Conservation (phyloP, 2,329 filamentous ascomycete species). For the Pseudogymnoascus sp. region DNA sequence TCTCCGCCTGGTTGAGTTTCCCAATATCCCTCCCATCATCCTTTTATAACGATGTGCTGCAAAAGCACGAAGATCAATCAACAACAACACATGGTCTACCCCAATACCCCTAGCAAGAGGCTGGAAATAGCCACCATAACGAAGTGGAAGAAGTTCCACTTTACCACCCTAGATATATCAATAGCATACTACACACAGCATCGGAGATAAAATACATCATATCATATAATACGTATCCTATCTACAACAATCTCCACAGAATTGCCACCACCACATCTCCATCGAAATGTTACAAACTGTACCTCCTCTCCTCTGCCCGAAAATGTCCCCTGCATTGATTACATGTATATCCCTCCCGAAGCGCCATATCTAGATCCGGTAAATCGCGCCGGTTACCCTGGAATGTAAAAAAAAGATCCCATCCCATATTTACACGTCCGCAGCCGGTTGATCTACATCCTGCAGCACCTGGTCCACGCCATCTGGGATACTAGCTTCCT, state of each 20-base stretch:
- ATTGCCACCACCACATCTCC: neutral
- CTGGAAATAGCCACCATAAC: neutral
- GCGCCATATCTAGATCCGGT: neutral
- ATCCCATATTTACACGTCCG: constrained; percentile 6
- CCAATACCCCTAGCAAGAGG: neutral
- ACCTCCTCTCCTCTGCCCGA: neutral
- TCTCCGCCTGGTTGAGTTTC: neutral
- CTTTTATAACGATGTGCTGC: no score
- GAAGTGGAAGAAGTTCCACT: neutral
- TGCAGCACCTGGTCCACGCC: constrained; percentile 4
- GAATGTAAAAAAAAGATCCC: neutral
- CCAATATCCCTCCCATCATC: neutral
- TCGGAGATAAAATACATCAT: constrained; percentile 3
- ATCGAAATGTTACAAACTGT: neutral
- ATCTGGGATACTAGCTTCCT: constrained; percentile 32
- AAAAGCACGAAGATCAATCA: neutral
- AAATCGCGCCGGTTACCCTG: neutral
- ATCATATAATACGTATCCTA: constrained; percentile 4
- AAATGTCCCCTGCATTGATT: neutral
- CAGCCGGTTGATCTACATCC: constrained; percentile 9
- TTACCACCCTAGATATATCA: neutral
- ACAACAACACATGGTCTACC: neutral
- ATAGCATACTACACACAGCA: neutral
- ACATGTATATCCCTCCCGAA: neutral
- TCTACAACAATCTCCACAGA: neutral